Base-by-base conservation (phyloP, 2,329 filamentous ascomycete genomes). In the Ascochyta lentis region DNA sequence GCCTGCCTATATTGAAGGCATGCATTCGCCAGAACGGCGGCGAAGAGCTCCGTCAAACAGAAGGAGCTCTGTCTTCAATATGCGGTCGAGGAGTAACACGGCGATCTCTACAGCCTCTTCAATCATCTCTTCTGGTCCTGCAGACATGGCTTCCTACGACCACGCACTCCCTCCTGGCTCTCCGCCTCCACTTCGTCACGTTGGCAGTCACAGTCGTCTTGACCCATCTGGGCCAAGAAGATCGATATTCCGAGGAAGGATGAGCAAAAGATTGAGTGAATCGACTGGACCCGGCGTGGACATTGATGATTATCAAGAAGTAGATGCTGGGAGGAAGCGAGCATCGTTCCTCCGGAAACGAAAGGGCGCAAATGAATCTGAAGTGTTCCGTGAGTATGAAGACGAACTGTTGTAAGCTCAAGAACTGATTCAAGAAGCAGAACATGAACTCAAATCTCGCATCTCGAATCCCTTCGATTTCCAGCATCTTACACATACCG, bases 401-500 rank as follows among this genome's bases (percentile, higher is more conserved):
- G 15, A 16, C 5, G 4, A n/a, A 6, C 3, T 27, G 0, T 16
- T 13, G 8, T 5, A 26, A 16, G 31, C 12, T 15, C 31, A 37
- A 12, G 12, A 7, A 23, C 37, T 56, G 16, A 55, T n/a, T 16
- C 8, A 1, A 12, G 10, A 13, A 15, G 8, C 49, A 76, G 72
- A 58, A 13, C 53, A 60, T 10, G 47, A 61, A 13, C 62, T 73
- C 16, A 75, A 70, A 48, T 61, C 67, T 44, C 69, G 67, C 54
- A 88, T 88, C 48, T 88, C 86, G 0, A 80, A 81, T 53, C 86
- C 86, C 1, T 88, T 86, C 70, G 83, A 86, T 63, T 88, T 88
- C 66, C 84, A 87, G 59, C 86, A 88, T 65, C 72, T 88, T 48
- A 84, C 84, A 33, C 85, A 88, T 66, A 85, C 84, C 26, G 80